Evolutionary conservation across 2,329 filamentous ascomycete species (phyloP), one percentile per base, ranked within the genome.

Genomic region (Colletotrichum endophyticum): DNA sequence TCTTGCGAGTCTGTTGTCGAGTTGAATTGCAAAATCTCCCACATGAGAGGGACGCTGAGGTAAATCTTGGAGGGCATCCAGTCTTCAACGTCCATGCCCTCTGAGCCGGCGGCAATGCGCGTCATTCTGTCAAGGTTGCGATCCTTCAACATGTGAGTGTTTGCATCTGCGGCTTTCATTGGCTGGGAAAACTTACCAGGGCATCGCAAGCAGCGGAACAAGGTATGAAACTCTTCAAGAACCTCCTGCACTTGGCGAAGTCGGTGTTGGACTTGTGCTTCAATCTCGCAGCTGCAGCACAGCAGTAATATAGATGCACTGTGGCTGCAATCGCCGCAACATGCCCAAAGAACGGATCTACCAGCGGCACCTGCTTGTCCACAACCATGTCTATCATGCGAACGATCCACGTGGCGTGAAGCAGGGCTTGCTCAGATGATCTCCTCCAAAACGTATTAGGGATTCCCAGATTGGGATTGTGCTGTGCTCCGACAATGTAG

Each of bases 381-480:
- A 87, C 82, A 2, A 89, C 86, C 89, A 90, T 90, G 64, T 90
- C 88, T 49, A 91, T 89, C 80, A 91, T 86, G 5, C 89, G 85
- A 16, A 89, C 88, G 56, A 90, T 86, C 89, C 89, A 91, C 0
- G 89, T 91, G 3, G 87, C 86, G 64, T 91, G 89, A 4, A 90
- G 81, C 2, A 91, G 80, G 0, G 88, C 89, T 15, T 89, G 80
- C 78, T 91, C 89, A 0, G 88, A 89, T 0, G 88, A 90, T 5
- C 88, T 81, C 56, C 87, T 84, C 89, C 89, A 91, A 72, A 91
- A 91, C 0, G 88, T 89, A 72, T 90, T 90, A 0, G 89, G 89
- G 8, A 90, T 89, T 0, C 87, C 87, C 32, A 90, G 80, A 63
- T 90, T 89, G 5, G 86, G 84, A 66, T 89, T 90, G 80, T 89